These are phyloP conservation scores for Agrostemma githago DNA, from an alignment of 148 eudicot genomes.

Conservation along the genomic window DNA sequence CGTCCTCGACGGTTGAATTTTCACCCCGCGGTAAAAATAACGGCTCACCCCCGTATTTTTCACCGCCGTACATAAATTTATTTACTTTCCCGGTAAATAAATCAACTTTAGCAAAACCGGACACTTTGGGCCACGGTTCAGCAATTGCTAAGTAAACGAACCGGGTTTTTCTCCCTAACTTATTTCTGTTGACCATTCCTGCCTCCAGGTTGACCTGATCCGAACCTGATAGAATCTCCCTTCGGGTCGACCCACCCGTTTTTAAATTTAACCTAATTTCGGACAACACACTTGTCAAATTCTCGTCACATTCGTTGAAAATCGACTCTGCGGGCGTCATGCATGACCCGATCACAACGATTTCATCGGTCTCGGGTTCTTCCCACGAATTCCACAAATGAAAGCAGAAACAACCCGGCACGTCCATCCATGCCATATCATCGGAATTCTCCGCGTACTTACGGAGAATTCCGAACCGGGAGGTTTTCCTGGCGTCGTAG, in stretches of 20 bases:
- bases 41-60: slow-evolving; percentile 78
- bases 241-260: slow-evolving; percentile 56
- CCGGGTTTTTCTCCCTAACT: slow-evolving; percentile 57
- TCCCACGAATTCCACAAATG: slow-evolving; percentile 96
- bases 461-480: slow-evolving; percentile 56
- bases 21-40: slow-evolving; percentile 45
- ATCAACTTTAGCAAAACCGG: slow-evolving; percentile 83
- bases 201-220: slow-evolving; percentile 77
- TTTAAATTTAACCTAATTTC: slow-evolving; percentile 65
- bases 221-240: slow-evolving; percentile 31
- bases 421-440: slow-evolving; percentile 64
- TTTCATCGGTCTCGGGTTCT: slow-evolving; percentile 62
- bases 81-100: slow-evolving; percentile 45
- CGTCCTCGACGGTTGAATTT: slow-evolving; percentile 40
- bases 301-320: slow-evolving; percentile 73
- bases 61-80: slow-evolving; percentile 50
- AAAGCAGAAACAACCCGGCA: slow-evolving; percentile 77
- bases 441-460: slow-evolving; percentile 42
- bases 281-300: slow-evolving; percentile 46
- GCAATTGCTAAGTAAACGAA: slow-evolving; percentile 78
- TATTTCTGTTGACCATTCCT: slow-evolving; percentile 76
- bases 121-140: slow-evolving; percentile 93
- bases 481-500: slow-evolving; percentile 45
- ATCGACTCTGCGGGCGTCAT: slow-evolving; percentile 95
- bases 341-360: slow-evolving; percentile 84